These are phyloP conservation scores for Mortierella sp. DNA, from an alignment of 371 early-diverging fungal species.

Conservation along the genomic window DNA sequence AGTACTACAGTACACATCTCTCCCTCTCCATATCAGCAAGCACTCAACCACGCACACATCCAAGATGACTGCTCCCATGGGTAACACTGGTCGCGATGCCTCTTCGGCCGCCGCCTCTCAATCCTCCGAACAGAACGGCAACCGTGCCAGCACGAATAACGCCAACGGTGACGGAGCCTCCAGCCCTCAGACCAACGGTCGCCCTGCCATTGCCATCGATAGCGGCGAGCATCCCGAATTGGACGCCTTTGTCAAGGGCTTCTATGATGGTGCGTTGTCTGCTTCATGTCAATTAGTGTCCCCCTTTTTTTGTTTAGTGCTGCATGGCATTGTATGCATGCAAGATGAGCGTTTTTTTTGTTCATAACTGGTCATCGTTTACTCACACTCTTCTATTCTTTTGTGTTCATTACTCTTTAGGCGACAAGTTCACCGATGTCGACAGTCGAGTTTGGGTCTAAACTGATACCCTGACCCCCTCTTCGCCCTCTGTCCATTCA, in stretches of 20 bases:
- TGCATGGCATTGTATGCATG: neutral
- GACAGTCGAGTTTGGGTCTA: constrained; percentile 49
- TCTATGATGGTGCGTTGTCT: constrained; percentile 10
- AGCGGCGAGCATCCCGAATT: constrained; percentile 2
- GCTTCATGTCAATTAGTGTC: neutral
- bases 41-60: neutral
- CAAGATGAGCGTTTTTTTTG: neutral
- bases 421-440: constrained; percentile 42
- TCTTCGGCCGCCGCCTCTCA: neutral
- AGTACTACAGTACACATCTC: neutral
- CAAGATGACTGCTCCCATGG: constrained; percentile 13
- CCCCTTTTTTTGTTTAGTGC: neutral
- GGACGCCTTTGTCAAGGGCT: constrained; percentile 17
- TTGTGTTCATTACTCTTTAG: constrained; percentile 2
- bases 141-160: neutral
- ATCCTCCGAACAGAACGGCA: neutral
- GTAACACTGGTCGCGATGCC: neutral
- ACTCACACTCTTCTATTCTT: neutral
- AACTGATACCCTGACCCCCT: neutral
- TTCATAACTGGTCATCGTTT: neutral
- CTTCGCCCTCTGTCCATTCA: neutral
- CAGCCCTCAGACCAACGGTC: constrained; percentile 2
- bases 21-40: neutral
- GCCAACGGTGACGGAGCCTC: neutral
- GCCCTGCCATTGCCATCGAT: neutral